Conservation (phyloP, 1,284 basidiomycete genomes). For the Ceratobasidium papillatum region DNA sequence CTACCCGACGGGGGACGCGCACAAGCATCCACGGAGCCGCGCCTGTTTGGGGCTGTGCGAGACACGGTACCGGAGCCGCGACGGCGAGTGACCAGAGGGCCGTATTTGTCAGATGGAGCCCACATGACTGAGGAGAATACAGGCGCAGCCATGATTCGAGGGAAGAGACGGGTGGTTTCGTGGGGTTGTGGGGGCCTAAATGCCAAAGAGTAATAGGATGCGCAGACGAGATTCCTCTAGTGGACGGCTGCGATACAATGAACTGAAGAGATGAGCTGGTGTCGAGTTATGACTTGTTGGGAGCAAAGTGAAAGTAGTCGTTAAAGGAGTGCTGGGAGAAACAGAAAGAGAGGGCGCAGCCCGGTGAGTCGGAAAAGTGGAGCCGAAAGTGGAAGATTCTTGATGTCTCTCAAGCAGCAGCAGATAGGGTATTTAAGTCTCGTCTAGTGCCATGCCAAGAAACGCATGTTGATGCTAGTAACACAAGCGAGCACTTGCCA, state of each 20-base stretch:
- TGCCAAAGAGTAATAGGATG: background rate
- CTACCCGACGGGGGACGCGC: background rate
- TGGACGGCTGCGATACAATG: background rate
- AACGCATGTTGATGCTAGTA: background rate
- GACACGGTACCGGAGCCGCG: conserved; percentile 27
- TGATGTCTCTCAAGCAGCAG: background rate
- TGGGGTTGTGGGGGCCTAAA: background rate
- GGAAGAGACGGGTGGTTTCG: background rate
- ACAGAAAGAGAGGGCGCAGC: conserved; percentile 17
- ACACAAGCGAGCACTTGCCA: conserved; percentile 6
- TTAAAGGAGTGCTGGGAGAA: conserved; percentile 22
- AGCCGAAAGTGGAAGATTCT: conserved; percentile 5
- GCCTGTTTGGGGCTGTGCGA: conserved; percentile 23
- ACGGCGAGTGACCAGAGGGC: conserved; percentile 32
- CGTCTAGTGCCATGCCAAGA: background rate
- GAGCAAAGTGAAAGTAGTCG: background rate
- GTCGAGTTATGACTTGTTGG: background rate
- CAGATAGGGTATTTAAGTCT: conserved; percentile 1
- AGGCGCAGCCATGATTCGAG: conserved; percentile 17
- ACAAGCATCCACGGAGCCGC: conserved; percentile 24
- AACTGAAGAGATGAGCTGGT: background rate
- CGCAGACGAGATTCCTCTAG: background rate
- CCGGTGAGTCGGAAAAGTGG: background rate
- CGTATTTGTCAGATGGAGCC: conserved; percentile 32
- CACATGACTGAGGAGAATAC: conserved; percentile 35